phyloP scores from a whole-genome alignment of 2,329 filamentous ascomycete genomes.

The Dendrostoma leiphaemia region DNA sequence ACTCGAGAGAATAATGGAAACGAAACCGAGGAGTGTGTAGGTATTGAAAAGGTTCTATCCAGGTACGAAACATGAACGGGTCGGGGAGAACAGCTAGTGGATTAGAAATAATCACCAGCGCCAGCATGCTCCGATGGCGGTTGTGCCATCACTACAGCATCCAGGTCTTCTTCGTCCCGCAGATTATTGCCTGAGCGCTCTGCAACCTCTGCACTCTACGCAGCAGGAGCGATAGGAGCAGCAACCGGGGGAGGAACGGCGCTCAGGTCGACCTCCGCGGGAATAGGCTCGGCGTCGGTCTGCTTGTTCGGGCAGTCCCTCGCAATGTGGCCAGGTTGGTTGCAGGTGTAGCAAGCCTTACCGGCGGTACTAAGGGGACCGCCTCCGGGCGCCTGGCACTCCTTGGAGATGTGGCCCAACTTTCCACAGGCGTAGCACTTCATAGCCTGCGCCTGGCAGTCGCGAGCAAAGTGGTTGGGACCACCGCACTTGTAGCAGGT shows the following conservation, averaged over 20 bases:
- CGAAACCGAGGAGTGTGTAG: background rate
- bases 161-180: background rate
- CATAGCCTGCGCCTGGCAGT: constrained; percentile 98
- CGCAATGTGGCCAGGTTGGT: constrained; percentile 93
- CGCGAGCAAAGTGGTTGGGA: constrained; percentile 96
- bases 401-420: constrained; percentile 86
- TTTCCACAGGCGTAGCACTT: constrained; percentile 98
- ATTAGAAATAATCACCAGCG: background rate
- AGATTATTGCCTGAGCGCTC: background rate
- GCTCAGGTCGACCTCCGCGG: constrained; percentile 41
- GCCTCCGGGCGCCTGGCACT: constrained; percentile 96
- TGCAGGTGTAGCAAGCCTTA: constrained; percentile 98
- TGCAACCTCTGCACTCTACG: constrained; percentile 25
- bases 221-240: constrained; percentile 41
- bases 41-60: constrained; percentile 7
- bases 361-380: constrained; percentile 92
- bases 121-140: background rate
- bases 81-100: background rate
- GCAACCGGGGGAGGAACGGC: constrained; percentile 34
- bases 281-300: constrained; percentile 27
- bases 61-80: background rate
- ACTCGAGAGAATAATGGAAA: background rate
- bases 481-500: constrained; percentile 77
- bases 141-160: background rate
- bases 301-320: constrained; percentile 84